These are phyloP conservation scores for Colletotrichum spinosum DNA, from an alignment of 2,329 filamentous ascomycete genomes.

Conservation along the genomic window DNA sequence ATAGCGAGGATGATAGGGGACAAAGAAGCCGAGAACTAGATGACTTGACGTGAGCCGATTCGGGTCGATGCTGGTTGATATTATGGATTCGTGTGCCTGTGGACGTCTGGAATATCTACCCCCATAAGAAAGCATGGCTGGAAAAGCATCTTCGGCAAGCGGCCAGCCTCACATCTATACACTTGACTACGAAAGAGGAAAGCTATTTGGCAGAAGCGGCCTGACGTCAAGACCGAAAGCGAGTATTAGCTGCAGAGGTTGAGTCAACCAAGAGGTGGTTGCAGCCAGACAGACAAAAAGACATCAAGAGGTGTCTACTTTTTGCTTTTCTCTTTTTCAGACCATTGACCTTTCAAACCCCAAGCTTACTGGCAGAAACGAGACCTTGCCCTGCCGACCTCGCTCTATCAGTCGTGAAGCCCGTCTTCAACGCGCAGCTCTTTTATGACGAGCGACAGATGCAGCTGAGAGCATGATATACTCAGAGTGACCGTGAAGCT, in stretches of 20 bases:
- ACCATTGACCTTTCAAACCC: conserved; percentile 45
- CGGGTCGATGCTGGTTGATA: background rate
- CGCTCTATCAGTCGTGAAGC: conserved; percentile 53
- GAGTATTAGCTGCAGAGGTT: conserved; percentile 10
- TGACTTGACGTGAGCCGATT: too few species aligned
- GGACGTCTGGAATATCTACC: too few species aligned
- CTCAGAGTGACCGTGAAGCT: conserved; percentile 43
- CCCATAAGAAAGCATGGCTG: too few species aligned
- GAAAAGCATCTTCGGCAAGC: too few species aligned
- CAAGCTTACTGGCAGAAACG: conserved; percentile 51
- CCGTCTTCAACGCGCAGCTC: conserved; percentile 53
- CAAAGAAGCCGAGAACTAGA: too few species aligned
- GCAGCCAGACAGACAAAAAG: conserved; percentile 1
- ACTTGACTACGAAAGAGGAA: too few species aligned
- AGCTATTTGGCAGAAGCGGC: background rate
- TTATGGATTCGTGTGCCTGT: too few species aligned
- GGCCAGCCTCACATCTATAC: too few species aligned
- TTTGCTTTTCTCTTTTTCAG: too few species aligned
- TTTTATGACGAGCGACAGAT: conserved; percentile 55
- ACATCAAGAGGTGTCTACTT: conserved; percentile 5
- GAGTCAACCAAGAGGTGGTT: conserved; percentile 3
- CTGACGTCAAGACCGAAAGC: conserved; percentile 5
- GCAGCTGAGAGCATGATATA: conserved; percentile 49
- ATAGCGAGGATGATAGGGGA: background rate
- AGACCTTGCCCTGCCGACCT: conserved; percentile 55